These are phyloP conservation scores for Platanus orientalis DNA, from an alignment of 164 flowering plant species.

Conservation along the genomic window DNA sequence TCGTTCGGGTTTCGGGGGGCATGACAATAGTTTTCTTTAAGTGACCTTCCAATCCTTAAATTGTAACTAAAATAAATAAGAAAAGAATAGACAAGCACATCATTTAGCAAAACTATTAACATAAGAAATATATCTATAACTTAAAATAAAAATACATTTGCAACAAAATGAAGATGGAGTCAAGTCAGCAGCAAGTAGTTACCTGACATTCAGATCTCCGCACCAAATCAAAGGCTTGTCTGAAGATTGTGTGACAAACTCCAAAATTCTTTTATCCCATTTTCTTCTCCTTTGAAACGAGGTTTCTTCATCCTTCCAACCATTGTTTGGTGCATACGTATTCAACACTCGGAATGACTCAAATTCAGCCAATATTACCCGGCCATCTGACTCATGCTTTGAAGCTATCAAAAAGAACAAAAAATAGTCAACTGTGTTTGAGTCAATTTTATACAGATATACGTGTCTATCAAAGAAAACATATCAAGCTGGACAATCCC, in stretches of 20 bases:
- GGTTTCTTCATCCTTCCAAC: conserved; percentile 95
- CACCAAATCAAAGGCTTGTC: conserved; percentile 97
- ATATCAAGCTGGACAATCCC: too few relatives aligned
- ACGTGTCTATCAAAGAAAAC: too few relatives aligned
- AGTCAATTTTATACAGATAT: too few relatives aligned
- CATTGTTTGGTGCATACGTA: conserved; percentile 92
- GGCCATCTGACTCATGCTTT: conserved; percentile 94
- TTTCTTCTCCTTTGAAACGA: conserved; percentile 91
- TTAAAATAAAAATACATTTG: neutral
- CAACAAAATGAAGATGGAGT: neutral
- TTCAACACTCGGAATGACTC: conserved; percentile 71
- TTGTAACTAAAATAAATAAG: neutral
- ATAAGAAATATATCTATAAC: neutral
- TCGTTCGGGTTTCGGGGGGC: too few relatives aligned
- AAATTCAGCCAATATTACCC: conserved; percentile 90
- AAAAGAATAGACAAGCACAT: neutral
- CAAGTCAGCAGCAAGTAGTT: conserved; percentile 9
- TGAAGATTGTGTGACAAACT: conserved; percentile 57
- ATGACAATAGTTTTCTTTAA: too few relatives aligned
- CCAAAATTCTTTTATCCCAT: conserved; percentile 91
- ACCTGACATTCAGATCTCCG: conserved; percentile 98
- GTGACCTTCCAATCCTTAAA: too few relatives aligned
- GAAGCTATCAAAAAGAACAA: conserved; percentile 36
- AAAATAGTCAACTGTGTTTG: too few relatives aligned
- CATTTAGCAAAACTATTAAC: too few relatives aligned